These are phyloP conservation scores for Pseudozyma pruni DNA, from an alignment of 1,284 basidiomycete genomes.

Conservation along the genomic window DNA sequence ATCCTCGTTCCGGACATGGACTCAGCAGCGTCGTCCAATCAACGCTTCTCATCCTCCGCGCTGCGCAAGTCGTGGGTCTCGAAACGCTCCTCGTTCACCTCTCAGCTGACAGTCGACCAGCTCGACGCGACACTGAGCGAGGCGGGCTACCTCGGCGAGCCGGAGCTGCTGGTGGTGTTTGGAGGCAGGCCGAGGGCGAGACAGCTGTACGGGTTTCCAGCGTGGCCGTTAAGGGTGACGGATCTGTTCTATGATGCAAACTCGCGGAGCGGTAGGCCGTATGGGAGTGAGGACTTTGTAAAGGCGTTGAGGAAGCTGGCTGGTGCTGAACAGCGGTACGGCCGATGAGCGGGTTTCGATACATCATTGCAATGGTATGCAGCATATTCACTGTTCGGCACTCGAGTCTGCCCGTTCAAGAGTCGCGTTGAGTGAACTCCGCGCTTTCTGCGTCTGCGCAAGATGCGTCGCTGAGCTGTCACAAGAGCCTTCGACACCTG, in stretches of 20 bases:
- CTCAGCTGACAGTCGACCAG: conserved; percentile 6
- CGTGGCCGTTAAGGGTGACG: conserved; percentile 35
- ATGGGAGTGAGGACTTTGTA: conserved; percentile 17
- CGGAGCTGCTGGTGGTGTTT: conserved; percentile 35
- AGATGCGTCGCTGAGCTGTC: no score
- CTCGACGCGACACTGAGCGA: conserved; percentile 7
- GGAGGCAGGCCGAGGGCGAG: conserved; percentile 4
- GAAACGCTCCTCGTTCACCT: conserved; percentile 4
- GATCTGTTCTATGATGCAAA: conserved; percentile 37
- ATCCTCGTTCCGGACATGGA: conserved; percentile 13
- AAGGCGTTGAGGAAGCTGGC: conserved; percentile 28
- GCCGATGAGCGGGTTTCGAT: conserved; percentile 7
- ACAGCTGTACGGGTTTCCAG: conserved; percentile 37
- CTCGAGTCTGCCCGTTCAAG: no score
- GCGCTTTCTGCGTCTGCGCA: no score
- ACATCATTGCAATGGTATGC: not conserved
- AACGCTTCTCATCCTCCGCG: conserved; percentile 21
- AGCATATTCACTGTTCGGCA: no score
- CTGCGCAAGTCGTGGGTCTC: conserved; percentile 27
- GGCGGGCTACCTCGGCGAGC: conserved; percentile 29
- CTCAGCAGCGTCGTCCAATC: not conserved
- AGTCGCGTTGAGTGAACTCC: no score
- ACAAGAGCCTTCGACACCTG: no score
- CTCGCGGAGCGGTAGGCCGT: conserved; percentile 1
- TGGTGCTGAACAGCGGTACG: conserved; percentile 33